Percentiles rank a stretch among this genome's conserved stretches.
phyloP scores from a whole-genome alignment of 2,329 filamentous ascomycete genomes.

The Aspergillus fumigatiaffinis region DNA sequence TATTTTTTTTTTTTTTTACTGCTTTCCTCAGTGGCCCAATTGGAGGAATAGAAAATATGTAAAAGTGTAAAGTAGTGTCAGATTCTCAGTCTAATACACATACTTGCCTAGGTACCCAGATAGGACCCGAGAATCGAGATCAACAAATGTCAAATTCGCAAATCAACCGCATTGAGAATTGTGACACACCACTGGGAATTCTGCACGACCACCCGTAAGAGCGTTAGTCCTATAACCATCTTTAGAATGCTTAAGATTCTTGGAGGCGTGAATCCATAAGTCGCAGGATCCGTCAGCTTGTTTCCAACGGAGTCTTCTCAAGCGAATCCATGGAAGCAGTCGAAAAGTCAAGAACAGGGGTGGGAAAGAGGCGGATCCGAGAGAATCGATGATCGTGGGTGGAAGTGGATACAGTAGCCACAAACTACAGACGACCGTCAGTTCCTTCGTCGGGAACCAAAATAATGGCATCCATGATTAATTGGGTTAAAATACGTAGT shows the following conservation, averaged over 20 bases:
- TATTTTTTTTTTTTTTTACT: neutral
- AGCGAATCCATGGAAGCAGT: constrained; percentile 12
- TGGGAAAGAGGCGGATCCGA: constrained; percentile 4
- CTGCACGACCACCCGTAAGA: neutral
- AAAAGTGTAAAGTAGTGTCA: neutral
- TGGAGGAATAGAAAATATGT: neutral
- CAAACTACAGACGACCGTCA: constrained; percentile 19
- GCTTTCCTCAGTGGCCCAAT: neutral
- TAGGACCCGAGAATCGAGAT: neutral
- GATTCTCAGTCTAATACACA: neutral
- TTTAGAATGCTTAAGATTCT: neutral
- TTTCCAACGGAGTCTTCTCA: constrained; percentile 7
- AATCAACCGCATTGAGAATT: neutral
- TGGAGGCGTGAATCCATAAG: neutral
- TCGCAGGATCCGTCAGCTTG: constrained; percentile 13
- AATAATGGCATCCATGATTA: constrained; percentile 13
- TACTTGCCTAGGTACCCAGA: neutral
- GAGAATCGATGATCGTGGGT: constrained; percentile 22
- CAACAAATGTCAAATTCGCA: neutral
- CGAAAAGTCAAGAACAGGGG: constrained; percentile 12
- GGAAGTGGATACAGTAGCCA: constrained; percentile 20
- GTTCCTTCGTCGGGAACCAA: constrained; percentile 11
- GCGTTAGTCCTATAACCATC: neutral
- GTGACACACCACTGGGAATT: neutral
- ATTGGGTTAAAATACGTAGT: constrained; percentile 7